Percentiles rank a stretch among this genome's conserved stretches.
phyloP scores from a whole-genome alignment of 2,329 filamentous ascomycete genomes.

The Botryotinia narcissicola region DNA sequence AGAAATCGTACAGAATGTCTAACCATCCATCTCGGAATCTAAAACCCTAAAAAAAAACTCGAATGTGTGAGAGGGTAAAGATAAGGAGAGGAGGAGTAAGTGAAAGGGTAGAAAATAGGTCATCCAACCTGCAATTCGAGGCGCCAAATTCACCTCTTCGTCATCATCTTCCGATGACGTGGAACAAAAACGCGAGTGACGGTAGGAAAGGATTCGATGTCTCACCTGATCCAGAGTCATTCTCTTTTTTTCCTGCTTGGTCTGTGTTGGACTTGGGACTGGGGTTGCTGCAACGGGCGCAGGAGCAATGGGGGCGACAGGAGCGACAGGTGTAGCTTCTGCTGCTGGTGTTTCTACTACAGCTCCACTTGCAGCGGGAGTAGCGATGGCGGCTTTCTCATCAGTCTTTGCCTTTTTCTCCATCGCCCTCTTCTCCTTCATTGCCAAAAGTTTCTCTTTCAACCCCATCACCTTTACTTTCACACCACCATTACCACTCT shows the following conservation, averaged over 20 bases:
- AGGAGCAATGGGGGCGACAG: neutral
- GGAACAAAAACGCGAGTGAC: neutral
- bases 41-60: neutral
- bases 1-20: neutral
- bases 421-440: neutral
- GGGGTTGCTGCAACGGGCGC: neutral
- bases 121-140: conserved; percentile 19
- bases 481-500: neutral
- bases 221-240: conserved; percentile 20
- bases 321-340: neutral
- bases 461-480: conserved; percentile 8
- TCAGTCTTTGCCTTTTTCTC: neutral
- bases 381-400: neutral
- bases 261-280: neutral
- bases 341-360: neutral
- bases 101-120: conserved; percentile 15
- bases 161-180: conserved; percentile 5
- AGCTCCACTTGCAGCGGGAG: neutral
- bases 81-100: neutral
- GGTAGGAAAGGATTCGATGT: conserved; percentile 14
- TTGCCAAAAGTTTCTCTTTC: conserved; percentile 1
- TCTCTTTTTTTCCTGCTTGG: conserved; percentile 16
- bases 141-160: neutral
- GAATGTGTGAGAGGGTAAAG: neutral
- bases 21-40: neutral